Percentiles rank a stretch among this genome's conserved stretches.
Conservation (phyloP, 208 protist genomes). For the Angomonas desouzai region DNA sequence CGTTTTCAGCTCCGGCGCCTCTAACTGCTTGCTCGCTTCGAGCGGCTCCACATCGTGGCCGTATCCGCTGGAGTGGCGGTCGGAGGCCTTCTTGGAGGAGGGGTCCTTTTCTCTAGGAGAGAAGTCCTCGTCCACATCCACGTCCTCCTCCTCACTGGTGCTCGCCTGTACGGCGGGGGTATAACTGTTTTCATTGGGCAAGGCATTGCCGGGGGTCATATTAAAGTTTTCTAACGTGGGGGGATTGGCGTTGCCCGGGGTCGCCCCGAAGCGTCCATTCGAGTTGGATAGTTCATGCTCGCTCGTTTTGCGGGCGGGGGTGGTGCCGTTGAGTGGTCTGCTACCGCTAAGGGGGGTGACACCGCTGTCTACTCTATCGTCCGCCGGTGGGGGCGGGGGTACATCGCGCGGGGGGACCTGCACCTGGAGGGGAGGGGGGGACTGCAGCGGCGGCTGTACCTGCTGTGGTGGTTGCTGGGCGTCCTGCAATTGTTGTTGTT, state of each 20-base stretch:
- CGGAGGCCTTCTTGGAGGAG: neutral
- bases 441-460: neutral
- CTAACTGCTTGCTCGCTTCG: slow-evolving; percentile 3
- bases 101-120: neutral
- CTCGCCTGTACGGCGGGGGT: slow-evolving; percentile 16
- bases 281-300: neutral
- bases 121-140: slow-evolving; percentile 12
- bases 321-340: neutral
- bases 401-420: neutral
- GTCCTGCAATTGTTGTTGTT: neutral
- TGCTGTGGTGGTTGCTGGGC: slow-evolving; percentile 6
- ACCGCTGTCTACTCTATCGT: neutral
- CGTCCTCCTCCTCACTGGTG: slow-evolving; percentile 16
- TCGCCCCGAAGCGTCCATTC: slow-evolving; percentile 3
- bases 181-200: slow-evolving; percentile 19
- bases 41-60: neutral
- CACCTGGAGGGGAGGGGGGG: neutral
- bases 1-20: neutral
- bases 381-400: neutral
- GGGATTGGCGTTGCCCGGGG: neutral
- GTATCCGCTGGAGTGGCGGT: neutral
- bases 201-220: neutral
- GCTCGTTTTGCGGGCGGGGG: neutral
- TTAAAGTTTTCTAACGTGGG: slow-evolving; percentile 5
- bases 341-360: neutral